phyloP scores from a whole-genome alignment of 1,284 basidiomycete genomes.

The Ganoderma resinaceum region DNA sequence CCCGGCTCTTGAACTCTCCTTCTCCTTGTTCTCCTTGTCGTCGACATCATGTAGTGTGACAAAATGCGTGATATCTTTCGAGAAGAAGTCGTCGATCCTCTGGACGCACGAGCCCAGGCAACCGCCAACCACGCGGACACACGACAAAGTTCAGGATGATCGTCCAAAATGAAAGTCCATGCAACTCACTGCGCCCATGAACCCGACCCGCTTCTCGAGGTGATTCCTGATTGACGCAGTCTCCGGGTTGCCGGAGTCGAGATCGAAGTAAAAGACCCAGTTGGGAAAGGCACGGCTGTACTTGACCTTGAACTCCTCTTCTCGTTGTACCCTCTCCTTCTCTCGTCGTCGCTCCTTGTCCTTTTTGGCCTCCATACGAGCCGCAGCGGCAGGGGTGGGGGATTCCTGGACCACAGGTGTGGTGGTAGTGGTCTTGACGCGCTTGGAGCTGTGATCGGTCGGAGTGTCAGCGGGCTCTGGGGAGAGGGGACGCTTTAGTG shows the following conservation, averaged over 20 bases:
- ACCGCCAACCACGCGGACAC: neutral
- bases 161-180: neutral
- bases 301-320: conserved; percentile 82
- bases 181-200: conserved; percentile 80
- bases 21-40: conserved; percentile 70
- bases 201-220: conserved; percentile 62
- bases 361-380: conserved; percentile 38
- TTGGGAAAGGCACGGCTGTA: conserved; percentile 86
- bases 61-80: conserved; percentile 85
- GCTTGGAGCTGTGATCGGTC: conserved; percentile 41
- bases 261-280: conserved; percentile 89
- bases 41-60: conserved; percentile 63
- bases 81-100: conserved; percentile 89
- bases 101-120: conserved; percentile 39
- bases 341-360: conserved; percentile 51
- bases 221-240: conserved; percentile 51
- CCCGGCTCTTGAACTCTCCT: conserved; percentile 32
- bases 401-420: conserved; percentile 21
- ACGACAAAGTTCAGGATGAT: conserved; percentile 6
- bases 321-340: conserved; percentile 48
- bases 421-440: conserved; percentile 38
- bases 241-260: conserved; percentile 62
- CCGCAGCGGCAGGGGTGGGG: conserved; percentile 33
- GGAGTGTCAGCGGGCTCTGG: conserved; percentile 56
- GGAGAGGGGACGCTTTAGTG: conserved; percentile 67